Evolutionary conservation across 148 eudicot genomes (phyloP), one percentile per base, ranked within the genome.

Genomic region (Cornus kousa): DNA sequence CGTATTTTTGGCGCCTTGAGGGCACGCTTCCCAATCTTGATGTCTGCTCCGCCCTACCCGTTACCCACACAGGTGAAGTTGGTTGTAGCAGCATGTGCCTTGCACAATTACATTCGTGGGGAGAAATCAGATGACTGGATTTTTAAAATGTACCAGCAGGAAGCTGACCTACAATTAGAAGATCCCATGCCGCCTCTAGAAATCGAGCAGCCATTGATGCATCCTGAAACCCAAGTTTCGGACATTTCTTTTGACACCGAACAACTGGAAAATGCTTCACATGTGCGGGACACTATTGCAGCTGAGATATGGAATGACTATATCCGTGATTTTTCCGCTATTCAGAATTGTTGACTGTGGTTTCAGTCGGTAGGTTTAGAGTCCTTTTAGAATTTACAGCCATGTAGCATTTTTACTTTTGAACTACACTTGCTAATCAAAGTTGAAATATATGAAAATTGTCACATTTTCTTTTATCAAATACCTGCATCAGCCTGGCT

Each of bases 301-400:
- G 81, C 78, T 59, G 86, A 80, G 72, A 86, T 83, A 55, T 86
- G 88, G 88, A 83, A 83, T 78, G 86, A 86, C 65, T 83, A 82
- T 80, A 72, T 77, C 23, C 72, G 68, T 5, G 84, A 75, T 67
- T 82, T 68, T 77, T 66, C 86, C 71, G 37, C 48, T 32, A 59
- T 46, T 39, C 71, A 81, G 73, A 6, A 13, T 35, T 48, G 0
- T 70, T 31, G 7, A 9, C 55, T 40, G 57, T 62, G 20, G 22
- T 20, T 35, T 20, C 24, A 23, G 59, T 70, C 8, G 50, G 17
- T 77, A 77, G n/a, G 67, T 77, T 3, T 76, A 23, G 33, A 76
- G 66, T 35, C 78, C 37, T 16, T 43, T 14, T 40, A 66, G 64
- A 57, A 9, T 12, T 57, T 57, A 57, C 53, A 57, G 14, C 20